Conservation (phyloP, 1,284 basidiomycete genomes). For the Moesziomyces sp. region DNA sequence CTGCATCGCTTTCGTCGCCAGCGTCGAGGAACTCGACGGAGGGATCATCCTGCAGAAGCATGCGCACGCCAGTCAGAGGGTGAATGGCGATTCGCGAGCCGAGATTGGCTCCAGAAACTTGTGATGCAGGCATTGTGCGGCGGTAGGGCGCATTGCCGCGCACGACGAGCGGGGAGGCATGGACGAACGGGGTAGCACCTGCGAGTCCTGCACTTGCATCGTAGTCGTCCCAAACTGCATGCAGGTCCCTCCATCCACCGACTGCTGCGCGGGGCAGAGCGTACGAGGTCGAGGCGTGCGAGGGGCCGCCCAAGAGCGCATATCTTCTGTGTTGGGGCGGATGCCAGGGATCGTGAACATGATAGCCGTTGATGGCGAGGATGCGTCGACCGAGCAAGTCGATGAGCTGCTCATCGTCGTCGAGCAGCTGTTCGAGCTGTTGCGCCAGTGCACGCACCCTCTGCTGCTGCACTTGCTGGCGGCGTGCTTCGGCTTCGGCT, state of each 20-base stretch:
- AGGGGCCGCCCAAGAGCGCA: neutral
- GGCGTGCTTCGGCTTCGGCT: slow-evolving; percentile 17
- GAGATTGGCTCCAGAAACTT: no score
- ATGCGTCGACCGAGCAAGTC: slow-evolving; percentile 50
- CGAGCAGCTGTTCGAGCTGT: slow-evolving; percentile 34
- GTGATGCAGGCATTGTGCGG: neutral
- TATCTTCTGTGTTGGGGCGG: slow-evolving; percentile 13
- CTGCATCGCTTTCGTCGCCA: slow-evolving; percentile 7
- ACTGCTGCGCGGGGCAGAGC: neutral
- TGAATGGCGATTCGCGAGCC: slow-evolving; percentile 22
- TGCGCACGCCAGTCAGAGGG: slow-evolving; percentile 29
- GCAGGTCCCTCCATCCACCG: slow-evolving; percentile 3
- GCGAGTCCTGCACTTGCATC: neutral
- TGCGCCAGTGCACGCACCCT: slow-evolving; percentile 2
- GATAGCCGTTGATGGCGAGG: slow-evolving; percentile 43
- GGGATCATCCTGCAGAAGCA: slow-evolving; percentile 19
- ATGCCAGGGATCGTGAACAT: slow-evolving; percentile 32
- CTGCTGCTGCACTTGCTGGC: slow-evolving; percentile 15
- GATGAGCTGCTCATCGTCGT: slow-evolving; percentile 50
- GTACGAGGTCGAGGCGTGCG: slow-evolving; percentile 1
- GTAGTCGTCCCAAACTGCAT: slow-evolving; percentile 11
- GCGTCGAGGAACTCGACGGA: neutral
- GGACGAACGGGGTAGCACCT: slow-evolving; percentile 21
- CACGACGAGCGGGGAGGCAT: slow-evolving; percentile 24
- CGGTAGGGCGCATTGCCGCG: slow-evolving; percentile 9